These are phyloP conservation scores for Gymnopus androsaceus DNA, from an alignment of 1,284 basidiomycete genomes.

Conservation along the genomic window DNA sequence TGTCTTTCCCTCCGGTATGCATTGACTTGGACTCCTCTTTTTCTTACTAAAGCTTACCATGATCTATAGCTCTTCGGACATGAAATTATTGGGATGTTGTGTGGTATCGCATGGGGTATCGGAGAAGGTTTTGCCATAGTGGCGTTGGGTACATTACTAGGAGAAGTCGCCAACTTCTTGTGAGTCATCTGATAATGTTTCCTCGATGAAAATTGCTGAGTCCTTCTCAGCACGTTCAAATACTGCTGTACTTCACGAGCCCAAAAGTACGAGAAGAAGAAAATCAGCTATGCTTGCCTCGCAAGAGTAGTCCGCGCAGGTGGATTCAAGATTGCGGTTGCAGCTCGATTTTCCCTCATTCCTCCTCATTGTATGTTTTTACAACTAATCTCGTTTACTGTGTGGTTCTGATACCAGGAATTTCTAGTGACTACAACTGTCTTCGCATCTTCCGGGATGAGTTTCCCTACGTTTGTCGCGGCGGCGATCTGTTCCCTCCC, in stretches of 20 bases:
- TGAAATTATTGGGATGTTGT: conserved; percentile 74
- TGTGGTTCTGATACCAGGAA: not conserved
- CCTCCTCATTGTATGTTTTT: conserved; percentile 67
- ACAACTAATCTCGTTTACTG: not conserved
- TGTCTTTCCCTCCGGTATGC: conserved; percentile 75
- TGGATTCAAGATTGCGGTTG: conserved; percentile 75
- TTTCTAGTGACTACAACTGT: conserved; percentile 69
- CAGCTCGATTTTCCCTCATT: conserved; percentile 75
- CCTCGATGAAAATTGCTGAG: conserved; percentile 11
- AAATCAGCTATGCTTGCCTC: conserved; percentile 76
- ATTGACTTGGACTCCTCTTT: not conserved
- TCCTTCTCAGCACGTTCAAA: conserved; percentile 56
- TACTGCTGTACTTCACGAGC: conserved; percentile 64
- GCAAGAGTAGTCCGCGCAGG: conserved; percentile 78
- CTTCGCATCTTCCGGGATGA: conserved; percentile 81
- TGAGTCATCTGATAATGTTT: conserved; percentile 32
- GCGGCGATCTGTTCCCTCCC: conserved; percentile 78
- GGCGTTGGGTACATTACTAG: conserved; percentile 66
- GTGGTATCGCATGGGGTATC: conserved; percentile 74
- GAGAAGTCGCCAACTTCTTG: conserved; percentile 75
- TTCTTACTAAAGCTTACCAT: not conserved
- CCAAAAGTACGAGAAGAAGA: conserved; percentile 73
- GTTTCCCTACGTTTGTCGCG: conserved; percentile 66
- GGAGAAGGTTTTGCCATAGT: conserved; percentile 71
- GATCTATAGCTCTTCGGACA: conserved; percentile 69